Base-by-base conservation (phyloP, 768 basidiomycete genomes). In the Cystobasidium onofrii region DNA sequence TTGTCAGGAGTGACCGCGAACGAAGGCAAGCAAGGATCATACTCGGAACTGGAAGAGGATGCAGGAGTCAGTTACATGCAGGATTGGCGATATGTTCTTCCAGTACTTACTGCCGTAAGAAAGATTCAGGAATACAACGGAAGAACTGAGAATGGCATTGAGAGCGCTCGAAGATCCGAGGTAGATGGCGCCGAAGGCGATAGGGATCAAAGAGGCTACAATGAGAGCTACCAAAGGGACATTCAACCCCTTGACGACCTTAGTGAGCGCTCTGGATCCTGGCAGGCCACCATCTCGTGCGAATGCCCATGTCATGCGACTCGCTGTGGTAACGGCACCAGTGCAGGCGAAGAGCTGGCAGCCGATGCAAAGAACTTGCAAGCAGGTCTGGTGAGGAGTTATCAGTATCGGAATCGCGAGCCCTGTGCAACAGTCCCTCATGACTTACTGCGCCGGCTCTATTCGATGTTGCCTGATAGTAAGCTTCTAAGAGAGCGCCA, bases 101-200 rank as follows among this genome's bases (percentile, higher is more conserved):
- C 23, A n/a, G 25, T 20, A 29, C 57, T 60, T 20, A 60, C 57
- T 52, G 43, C 39, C 44, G 29, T 73, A 72, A 18, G 74, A 75
- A 29, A 75, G 29, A 39, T 75, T 55, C 12, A 75, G 73, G 46
- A 77, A 65, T 13, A 80, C 79, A 66, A 80, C 79, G 1, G 73
- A 74, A 17, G 69, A 55, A 17, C 74, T 75, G 1, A 80, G 72
- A 39, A 80, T 80, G 33, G 79, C 79, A 64, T 78, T 76, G 43
- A 80, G 64, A 0, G 79, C 76, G n/a, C 73, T 63, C 0, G 60
- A 62, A 7, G 73, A 74, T 17, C 78, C 78, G 34, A 79, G 61
- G 64, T 60, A 76, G 67, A 79, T 74, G 20, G 72, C 39, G 1
- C 77, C 78, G 41, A 77, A 77, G 33, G 73, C 50, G 54, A 74